A percentile compares a stretch with the other conserved stretches of the same genome.
Evolutionary conservation across 495 filamentous ascomycete species (phyloP).

Genomic region (Annulohypoxylon moriforme): DNA sequence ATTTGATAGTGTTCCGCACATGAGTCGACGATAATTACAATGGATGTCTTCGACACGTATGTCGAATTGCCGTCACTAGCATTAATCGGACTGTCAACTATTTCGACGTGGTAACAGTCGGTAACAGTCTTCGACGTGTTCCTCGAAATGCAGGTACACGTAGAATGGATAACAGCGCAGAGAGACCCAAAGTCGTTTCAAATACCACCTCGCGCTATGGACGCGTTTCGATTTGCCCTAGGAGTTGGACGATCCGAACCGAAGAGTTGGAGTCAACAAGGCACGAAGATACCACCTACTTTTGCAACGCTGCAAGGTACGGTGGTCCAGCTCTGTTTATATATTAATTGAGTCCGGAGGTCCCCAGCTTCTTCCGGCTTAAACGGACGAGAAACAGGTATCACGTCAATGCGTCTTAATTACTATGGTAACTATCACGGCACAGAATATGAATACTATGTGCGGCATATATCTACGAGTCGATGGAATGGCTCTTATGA

Average conservation of each 20-base stretch:
- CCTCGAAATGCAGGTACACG: constrained; percentile 27
- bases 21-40: not conserved
- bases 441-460: not conserved
- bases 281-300: constrained; percentile 8
- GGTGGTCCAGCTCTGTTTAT: constrained; percentile 3
- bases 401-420: constrained; percentile 14
- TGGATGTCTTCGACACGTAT: not conserved
- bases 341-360: constrained; percentile 5
- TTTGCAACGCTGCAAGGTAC: constrained; percentile 35
- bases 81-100: not conserved
- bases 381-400: constrained; percentile 8
- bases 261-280: not conserved
- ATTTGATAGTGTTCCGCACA: constrained; percentile 5
- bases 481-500: not conserved
- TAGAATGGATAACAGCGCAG: constrained; percentile 16
- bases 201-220: constrained; percentile 12
- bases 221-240: constrained; percentile 28
- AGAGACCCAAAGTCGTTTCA: not conserved
- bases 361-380: not conserved
- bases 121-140: constrained; percentile 21
- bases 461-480: not conserved
- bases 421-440: constrained; percentile 1
- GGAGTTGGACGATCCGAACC: constrained; percentile 13
- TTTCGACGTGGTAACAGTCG: not conserved
- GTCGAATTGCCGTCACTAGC: not conserved